Evolutionary conservation across 208 protist genomes (phyloP).

Genomic region (Wallacemonas collosoma): DNA sequence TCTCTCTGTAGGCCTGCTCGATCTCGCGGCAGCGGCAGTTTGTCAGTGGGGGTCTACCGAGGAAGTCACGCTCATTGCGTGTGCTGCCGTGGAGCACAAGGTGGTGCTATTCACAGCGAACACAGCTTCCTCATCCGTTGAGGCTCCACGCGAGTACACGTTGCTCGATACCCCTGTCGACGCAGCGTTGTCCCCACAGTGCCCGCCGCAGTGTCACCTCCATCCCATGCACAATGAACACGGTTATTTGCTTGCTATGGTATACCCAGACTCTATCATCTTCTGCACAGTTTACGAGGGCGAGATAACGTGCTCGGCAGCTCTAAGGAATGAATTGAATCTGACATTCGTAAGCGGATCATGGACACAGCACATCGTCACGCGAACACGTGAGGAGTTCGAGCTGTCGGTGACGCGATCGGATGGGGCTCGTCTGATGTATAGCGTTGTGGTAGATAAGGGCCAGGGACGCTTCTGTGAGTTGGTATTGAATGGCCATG

Average conservation of each 20-base stretch:
- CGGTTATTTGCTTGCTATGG: constrained; percentile 16
- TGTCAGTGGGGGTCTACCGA: neutral
- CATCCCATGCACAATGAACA: constrained; percentile 7
- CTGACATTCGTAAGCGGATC: constrained; percentile 20
- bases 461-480: constrained; percentile 5
- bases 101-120: neutral
- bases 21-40: neutral
- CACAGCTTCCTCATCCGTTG: neutral
- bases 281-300: constrained; percentile 25
- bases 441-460: constrained; percentile 26
- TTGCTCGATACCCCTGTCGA: constrained; percentile 5
- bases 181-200: neutral
- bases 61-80: constrained; percentile 1
- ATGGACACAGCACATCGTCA: constrained; percentile 22
- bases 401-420: constrained; percentile 22
- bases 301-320: constrained; percentile 19
- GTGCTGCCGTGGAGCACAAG: neutral
- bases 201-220: constrained; percentile 3
- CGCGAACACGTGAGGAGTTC: constrained; percentile 6
- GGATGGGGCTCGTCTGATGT: constrained; percentile 33
- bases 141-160: neutral
- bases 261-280: constrained; percentile 31
- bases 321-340: constrained; percentile 35
- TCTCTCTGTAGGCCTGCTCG: neutral
- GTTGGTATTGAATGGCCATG: constrained; percentile 10